Evolutionary conservation across 768 basidiomycete genomes (phyloP), one percentile per base, ranked within the genome.

Genomic region (Naganishia antarctica): DNA sequence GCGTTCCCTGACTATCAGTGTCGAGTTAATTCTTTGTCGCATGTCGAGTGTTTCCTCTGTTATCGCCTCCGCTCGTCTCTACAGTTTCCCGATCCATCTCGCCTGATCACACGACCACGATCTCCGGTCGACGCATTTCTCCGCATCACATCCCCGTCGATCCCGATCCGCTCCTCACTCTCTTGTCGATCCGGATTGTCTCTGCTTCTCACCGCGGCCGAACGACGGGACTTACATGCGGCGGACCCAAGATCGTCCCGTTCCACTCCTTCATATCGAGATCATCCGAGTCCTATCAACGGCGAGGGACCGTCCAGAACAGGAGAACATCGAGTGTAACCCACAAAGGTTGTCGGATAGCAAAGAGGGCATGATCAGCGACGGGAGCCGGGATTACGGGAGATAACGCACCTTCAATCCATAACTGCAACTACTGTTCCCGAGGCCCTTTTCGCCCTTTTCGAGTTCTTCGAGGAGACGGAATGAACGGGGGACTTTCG

Each of bases 361-460:
- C 34, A 59, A 44, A 11, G 18, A 48, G 37, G 43, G 29, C 28
- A 59, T n/a, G 26, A 21, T 3, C 3, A 16, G 3, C 5, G 6
- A 21, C 18, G 26, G 29, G 2, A 34, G 50, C 13, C 28, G 9
- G 45, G n/a, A 25, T 18, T 18, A 6, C 8, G 45, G 15, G n/a
- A 46, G 45, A 25, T 2, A 12, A 67, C 74, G 65, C 67, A 79
- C 78, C 69, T 91, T 90, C 65, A 99, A 81, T 43, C 96, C 96
- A 73, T 98, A 99, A 21, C 91, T 94, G 81, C 91, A 96, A 18
- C 89, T 91, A 61, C 93, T 94, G 80, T 97, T 94, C 68, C 94
- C 94, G 76, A 98, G 91, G 59, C 96, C 96, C 79, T 99, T 99
- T 83, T 99, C 96, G 73, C 96, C 96, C 80, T 98, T 97, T 79